These are phyloP conservation scores for Cytospora piceicola DNA, from an alignment of 2,329 filamentous ascomycete genomes.

Conservation along the genomic window DNA sequence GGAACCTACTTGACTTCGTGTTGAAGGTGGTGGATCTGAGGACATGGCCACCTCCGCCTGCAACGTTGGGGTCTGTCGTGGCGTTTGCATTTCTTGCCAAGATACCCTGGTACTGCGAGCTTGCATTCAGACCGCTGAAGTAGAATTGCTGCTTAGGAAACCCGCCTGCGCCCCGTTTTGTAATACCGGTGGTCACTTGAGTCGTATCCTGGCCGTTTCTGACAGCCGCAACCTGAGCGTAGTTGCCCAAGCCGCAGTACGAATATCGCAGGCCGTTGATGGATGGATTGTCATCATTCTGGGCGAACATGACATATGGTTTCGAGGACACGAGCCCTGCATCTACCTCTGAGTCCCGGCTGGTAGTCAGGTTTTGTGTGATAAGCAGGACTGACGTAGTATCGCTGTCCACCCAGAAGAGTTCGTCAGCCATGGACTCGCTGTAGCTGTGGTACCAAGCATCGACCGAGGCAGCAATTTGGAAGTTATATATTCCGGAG, in stretches of 20 bases:
- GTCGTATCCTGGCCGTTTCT: conserved; percentile 54
- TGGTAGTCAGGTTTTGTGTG: conserved; percentile 71
- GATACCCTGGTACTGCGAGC: conserved; percentile 72
- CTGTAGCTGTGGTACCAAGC: conserved; percentile 72
- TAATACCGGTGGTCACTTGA: conserved; percentile 66
- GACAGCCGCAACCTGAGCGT: conserved; percentile 65
- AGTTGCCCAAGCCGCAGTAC: conserved; percentile 75
- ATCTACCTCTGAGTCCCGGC: conserved; percentile 55
- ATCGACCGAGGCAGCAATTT: conserved; percentile 83
- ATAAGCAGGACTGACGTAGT: conserved; percentile 76
- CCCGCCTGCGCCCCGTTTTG: conserved; percentile 65
- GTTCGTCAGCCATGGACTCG: conserved; percentile 48
- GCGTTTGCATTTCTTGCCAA: conserved; percentile 66
- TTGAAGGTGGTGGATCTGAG: conserved; percentile 73
- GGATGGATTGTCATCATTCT: conserved; percentile 60
- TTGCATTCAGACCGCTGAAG: conserved; percentile 72
- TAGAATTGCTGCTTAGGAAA: conserved; percentile 89
- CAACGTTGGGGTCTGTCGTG: conserved; percentile 47
- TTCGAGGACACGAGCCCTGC: conserved; percentile 58
- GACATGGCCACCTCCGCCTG: conserved; percentile 76
- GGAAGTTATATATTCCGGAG: conserved; percentile 73
- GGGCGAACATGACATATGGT: conserved; percentile 79
- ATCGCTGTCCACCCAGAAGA: conserved; percentile 86
- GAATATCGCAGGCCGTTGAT: conserved; percentile 76
- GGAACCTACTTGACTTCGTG: conserved; percentile 72